Base-by-base conservation (phyloP, 306 rosid genomes). In the Sesbania bispinosa region DNA sequence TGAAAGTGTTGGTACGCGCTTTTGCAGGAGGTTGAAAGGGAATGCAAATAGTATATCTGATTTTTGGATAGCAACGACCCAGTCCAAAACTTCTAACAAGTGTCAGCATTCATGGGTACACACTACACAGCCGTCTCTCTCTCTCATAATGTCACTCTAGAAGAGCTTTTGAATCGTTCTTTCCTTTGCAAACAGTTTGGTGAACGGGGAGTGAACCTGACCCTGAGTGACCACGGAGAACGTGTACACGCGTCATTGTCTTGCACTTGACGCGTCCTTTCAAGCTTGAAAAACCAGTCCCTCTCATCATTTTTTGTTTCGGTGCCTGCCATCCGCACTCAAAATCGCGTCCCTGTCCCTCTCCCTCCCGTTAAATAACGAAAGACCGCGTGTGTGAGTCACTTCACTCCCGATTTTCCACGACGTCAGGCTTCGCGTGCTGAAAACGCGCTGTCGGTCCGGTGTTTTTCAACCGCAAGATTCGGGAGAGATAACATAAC, bases 321-420 rank as follows among this genome's bases (percentile, higher is more conserved):
- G 83, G 83, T 77, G 88, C 79, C 48, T 71, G 80, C 79, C 62
- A 67, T 10, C 77, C n/a, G n/a, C n/a, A n/a, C n/a, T n/a, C n/a
- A 0, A 52, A 47, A 15, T 57, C 62, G 63, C 69, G 59, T 69
- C 42, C 26, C 14, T 58, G 27, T 68, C 75, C 4, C 57, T 64
- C 59, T 70, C 41, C 1, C 26, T 11, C 38, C 2, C 27, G 48
- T 73, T 58, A 60, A 16, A 7, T 54, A 63, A 63, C 66, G 36
- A n/a, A n/a, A n/a, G n/a, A n/a, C n/a, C 23, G 60, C 1, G 3
- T 13, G 43, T 48, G 48, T 35, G 11, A 20, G 6, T 69, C 57
- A 19, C 55, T 24, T 4, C 41, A 6, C 1, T 5, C 0, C 1
- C n/a, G 3, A 2, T 4, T 18, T 4, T 7, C 43, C 10, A n/a